Percentiles rank a stretch among this genome's conserved stretches.
phyloP scores from a whole-genome alignment of 306 rosid genomes.

The Medicago arabica region DNA sequence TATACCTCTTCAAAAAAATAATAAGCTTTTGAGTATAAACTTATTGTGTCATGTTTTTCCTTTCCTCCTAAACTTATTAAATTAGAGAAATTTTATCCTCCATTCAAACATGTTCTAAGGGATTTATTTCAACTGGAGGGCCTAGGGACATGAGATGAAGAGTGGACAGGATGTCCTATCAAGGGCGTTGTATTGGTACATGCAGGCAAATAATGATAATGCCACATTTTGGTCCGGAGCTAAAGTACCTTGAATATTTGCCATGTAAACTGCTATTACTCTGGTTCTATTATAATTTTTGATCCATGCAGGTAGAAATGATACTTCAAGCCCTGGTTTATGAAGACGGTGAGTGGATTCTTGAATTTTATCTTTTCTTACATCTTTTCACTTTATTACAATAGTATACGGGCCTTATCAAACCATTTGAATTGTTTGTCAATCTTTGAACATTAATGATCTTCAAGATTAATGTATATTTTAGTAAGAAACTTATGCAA shows the following conservation, averaged over 20 bases:
- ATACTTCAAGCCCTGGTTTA: conserved; percentile 91
- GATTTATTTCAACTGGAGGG: not conserved
- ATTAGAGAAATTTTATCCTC: not conserved
- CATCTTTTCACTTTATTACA: conserved; percentile 9
- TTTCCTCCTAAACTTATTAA: not conserved
- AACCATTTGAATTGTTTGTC: conserved; percentile 18
- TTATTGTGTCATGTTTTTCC: not conserved
- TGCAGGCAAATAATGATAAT: conserved; percentile 7
- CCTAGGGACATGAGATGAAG: not conserved
- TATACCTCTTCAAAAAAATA: no score
- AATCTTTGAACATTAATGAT: conserved; percentile 13
- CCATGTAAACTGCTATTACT: not conserved
- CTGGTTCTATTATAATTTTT: not conserved
- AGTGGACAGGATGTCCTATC: conserved; percentile 14
- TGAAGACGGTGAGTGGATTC: conserved; percentile 69
- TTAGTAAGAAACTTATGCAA: not conserved
- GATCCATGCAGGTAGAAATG: conserved; percentile 74
- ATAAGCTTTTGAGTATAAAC: not conserved
- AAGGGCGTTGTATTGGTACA: not conserved
- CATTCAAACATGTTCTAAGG: not conserved
- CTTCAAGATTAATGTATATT: not conserved
- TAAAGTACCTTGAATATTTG: not conserved
- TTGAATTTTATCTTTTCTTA: no score
- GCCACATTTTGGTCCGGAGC: not conserved
- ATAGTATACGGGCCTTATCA: not conserved